These are phyloP conservation scores for Rhizopus sp. DNA, from an alignment of 371 early-diverging fungal genomes.

Conservation along the genomic window DNA sequence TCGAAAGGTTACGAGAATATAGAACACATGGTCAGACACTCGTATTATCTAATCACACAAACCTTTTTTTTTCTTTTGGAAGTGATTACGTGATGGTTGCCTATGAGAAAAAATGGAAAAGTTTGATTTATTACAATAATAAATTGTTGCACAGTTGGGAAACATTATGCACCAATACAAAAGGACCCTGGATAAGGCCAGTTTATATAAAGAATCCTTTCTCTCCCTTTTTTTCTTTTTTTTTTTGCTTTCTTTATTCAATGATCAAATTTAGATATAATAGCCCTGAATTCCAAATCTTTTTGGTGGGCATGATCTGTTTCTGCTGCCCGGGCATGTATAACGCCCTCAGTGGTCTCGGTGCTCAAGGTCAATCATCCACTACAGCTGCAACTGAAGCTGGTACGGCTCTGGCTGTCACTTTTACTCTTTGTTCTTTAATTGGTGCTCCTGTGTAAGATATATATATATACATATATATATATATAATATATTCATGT, in stretches of 20 bases:
- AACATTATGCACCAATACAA: slow-evolving; percentile 22
- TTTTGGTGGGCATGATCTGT: slow-evolving; percentile 72
- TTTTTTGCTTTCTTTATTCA: slow-evolving; percentile 7
- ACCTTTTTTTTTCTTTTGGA: neutral
- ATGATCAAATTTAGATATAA: slow-evolving; percentile 49
- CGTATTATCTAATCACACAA: neutral
- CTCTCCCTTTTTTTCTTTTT: slow-evolving; percentile 4
- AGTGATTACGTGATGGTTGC: neutral
- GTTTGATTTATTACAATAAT: too few relatives aligned
- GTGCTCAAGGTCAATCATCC: slow-evolving; percentile 55
- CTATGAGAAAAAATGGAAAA: slow-evolving; percentile 11
- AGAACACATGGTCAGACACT: neutral
- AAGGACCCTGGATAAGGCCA: slow-evolving; percentile 28
- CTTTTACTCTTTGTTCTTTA: slow-evolving; percentile 69
- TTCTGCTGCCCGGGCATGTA: slow-evolving; percentile 87
- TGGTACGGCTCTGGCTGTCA: slow-evolving; percentile 66
- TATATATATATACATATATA: slow-evolving; percentile 18
- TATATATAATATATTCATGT: slow-evolving; percentile 1
- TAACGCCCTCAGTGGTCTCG: slow-evolving; percentile 68
- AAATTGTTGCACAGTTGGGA: slow-evolving; percentile 17
- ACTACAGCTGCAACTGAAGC: slow-evolving; percentile 63
- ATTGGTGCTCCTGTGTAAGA: slow-evolving; percentile 62
- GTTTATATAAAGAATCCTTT: slow-evolving; percentile 8
- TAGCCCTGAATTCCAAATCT: slow-evolving; percentile 60
- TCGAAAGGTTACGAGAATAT: neutral